Evolutionary conservation across 2,329 filamentous ascomycete species (phyloP), one percentile per base, ranked within the genome.

Genomic region (Nothophaeocryptopus gaeumannii): DNA sequence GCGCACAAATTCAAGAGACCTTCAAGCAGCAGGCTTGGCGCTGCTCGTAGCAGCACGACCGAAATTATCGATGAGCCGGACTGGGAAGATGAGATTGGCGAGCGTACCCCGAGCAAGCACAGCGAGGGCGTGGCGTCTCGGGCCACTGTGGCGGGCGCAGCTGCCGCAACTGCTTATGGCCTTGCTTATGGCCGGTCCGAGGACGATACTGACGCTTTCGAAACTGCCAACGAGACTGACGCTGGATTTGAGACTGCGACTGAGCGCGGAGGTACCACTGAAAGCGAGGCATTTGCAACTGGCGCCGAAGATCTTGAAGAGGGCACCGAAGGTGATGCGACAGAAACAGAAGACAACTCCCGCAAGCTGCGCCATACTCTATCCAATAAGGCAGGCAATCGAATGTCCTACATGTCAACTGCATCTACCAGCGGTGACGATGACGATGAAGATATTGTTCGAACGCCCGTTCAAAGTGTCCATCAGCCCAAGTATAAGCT

Each of bases 271-370:
- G 79, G 74, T 7, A 81, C 77, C 10, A 96, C 89, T 0, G 63
- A 64, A 71, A 95, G 90, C 9, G 92, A 97, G 60, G 89, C 89
- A 56, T 97, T 97, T 81, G 88, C 95, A 67, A 96, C 92, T 3
- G 90, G 88, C n/a, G 82, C 84, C 12, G 93, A 97, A 66, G 83
- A 77, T 54, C 78, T 78, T 61, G 87, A 89, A 12, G 90, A 85
- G 63, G 86, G 83, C 49, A 60, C 53, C 5, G 58, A 60, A 50
- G 89, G 89, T 54, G 86, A 90, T 58, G 75, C 87, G 40, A 95
- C 90, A 1, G 92, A 96, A 71, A 97, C 91, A 0, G 92, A 96
- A 67, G 79, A 77, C 45, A 74, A 47, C 20, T 34, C 51, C 8
- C 46, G 54, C 30, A 54, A 47, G 12, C 42, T 59, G 29, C 58